A percentile compares a stretch with the other conserved stretches of the same genome.
Evolutionary conservation across 2,329 filamentous ascomycete genomes (phyloP).

Genomic region (Canariomyces notabilis): DNA sequence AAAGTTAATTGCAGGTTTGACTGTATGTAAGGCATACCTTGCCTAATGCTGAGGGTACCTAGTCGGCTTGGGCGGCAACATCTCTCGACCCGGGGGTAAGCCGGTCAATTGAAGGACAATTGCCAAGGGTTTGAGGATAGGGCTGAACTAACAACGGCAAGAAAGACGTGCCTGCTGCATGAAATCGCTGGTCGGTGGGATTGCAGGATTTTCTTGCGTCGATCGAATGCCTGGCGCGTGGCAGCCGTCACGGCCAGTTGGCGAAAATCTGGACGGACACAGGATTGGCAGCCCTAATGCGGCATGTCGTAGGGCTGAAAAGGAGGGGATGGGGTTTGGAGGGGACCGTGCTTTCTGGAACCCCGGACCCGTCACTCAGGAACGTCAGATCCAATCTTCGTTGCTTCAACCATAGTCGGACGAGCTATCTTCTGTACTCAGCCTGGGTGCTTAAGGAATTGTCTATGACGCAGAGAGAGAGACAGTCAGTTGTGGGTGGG

Average conservation of each 20-base stretch:
- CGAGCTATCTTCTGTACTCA: no score
- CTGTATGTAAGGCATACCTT: no score
- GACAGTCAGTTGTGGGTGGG: no score
- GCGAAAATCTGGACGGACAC: neutral
- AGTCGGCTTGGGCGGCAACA: neutral
- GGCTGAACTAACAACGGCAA: constrained; percentile 5
- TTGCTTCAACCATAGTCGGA: no score
- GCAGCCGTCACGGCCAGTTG: constrained; percentile 13
- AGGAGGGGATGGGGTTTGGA: constrained; percentile 12
- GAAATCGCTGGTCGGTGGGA: constrained; percentile 1
- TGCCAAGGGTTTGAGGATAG: neutral
- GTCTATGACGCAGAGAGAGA: no score
- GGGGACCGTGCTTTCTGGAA: neutral
- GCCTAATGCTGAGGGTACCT: neutral
- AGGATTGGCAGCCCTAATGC: constrained; percentile 10
- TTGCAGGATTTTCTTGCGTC: constrained; percentile 8
- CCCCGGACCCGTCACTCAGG: neutral
- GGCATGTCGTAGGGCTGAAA: constrained; percentile 26
- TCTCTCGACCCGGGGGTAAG: neutral
- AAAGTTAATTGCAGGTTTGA: no score
- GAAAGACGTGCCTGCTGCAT: neutral
- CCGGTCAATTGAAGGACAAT: neutral
- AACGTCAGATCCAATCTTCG: no score
- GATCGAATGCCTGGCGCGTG: constrained; percentile 10
- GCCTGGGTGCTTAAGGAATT: no score